Evolutionary conservation across 805 yeast genomes (phyloP).

Genomic region (Barnettozyma vustinii): DNA sequence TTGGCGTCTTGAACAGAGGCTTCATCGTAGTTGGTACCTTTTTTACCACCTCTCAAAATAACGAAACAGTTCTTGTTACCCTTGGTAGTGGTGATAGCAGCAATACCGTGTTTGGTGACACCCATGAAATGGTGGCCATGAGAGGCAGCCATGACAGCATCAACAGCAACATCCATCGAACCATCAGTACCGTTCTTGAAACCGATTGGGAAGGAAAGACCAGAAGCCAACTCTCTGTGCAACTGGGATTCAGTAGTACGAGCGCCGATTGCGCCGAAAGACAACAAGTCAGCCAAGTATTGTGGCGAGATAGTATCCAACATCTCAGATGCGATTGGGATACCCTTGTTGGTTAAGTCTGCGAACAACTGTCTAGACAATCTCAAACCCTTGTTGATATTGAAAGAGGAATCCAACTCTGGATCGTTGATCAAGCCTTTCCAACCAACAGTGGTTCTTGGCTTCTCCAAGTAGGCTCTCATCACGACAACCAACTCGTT

Average conservation of each 20-base stretch:
- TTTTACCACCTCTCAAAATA: conserved; percentile 92
- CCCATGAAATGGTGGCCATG: conserved; percentile 94
- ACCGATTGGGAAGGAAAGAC: conserved; percentile 97
- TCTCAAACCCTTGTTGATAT: conserved; percentile 91
- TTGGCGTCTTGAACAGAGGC: conserved; percentile 73
- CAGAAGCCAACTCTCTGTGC: conserved; percentile 96
- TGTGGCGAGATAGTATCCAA: conserved; percentile 97
- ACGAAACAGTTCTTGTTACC: conserved; percentile 95
- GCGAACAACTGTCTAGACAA: conserved; percentile 81
- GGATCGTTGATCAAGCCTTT: conserved; percentile 97
- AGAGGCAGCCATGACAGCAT: conserved; percentile 89
- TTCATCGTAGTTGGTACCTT: conserved; percentile 88
- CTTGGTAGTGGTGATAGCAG: conserved; percentile 92
- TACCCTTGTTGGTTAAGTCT: conserved; percentile 68
- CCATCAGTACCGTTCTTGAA: conserved; percentile 99
- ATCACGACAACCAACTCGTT: conserved; percentile 79
- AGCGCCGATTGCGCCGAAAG: conserved; percentile 98
- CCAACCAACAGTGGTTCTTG: conserved; percentile 99
- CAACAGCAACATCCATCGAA: conserved; percentile 84
- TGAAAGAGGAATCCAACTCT: conserved; percentile 84
- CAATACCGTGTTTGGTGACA: conserved; percentile 94
- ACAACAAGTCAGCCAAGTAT: conserved; percentile 82
- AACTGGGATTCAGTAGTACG: conserved; percentile 98
- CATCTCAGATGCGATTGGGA: conserved; percentile 97
- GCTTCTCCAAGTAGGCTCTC: conserved; percentile 98